Evolutionary conservation across 495 filamentous ascomycete species (phyloP), one percentile per base, ranked within the genome.

Genomic region (Penicillium bovifimosum): DNA sequence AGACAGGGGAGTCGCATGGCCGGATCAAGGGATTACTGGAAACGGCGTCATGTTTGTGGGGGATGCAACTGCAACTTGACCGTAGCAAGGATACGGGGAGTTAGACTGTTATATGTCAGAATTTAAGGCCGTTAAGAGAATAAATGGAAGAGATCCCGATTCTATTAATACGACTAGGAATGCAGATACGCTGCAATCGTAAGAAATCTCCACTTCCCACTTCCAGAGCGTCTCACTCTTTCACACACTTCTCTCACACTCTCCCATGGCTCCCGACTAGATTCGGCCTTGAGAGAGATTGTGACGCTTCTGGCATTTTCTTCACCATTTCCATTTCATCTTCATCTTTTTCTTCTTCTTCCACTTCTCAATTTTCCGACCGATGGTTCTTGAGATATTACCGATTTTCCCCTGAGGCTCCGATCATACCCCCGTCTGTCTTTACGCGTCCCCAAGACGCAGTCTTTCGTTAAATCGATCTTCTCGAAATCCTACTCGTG

Each of bases 161-260:
- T 50, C 51, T 50, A 58, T 58, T 53, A 42, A 50, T 54, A 62
- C 56, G 31, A 42, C 51, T 58, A 55, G 41, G 53, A 60, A 63
- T 60, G 60, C 50, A 39, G 47, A 56, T 56, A 56, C 53, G 47
- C 47, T 41, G 47, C 47, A 41, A 47, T 46, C 55, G 50, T 58
- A 52, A 43, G 42, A 48, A 54, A 54, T 52, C 51, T 58, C 52
- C 55, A 58, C 54, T 61, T 64, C 65, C 28, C 76, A 82, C 66
- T 29, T 90, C 87, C 65, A 90, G 34, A 6, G 34, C 87, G 69
- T 90, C 91, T 24, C 84, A 87, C 67, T 90, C 85, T 41, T n/a
- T n/a, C n/a, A n/a, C 90, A 87, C 64, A 85, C 85, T 70, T 42
- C 29, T 46, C 47, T 35, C 54, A 27, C 47, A 34, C 87, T 82